Evolutionary conservation across 2,329 filamentous ascomycete species (phyloP).

Genomic region (Xylaria arbuscula): DNA sequence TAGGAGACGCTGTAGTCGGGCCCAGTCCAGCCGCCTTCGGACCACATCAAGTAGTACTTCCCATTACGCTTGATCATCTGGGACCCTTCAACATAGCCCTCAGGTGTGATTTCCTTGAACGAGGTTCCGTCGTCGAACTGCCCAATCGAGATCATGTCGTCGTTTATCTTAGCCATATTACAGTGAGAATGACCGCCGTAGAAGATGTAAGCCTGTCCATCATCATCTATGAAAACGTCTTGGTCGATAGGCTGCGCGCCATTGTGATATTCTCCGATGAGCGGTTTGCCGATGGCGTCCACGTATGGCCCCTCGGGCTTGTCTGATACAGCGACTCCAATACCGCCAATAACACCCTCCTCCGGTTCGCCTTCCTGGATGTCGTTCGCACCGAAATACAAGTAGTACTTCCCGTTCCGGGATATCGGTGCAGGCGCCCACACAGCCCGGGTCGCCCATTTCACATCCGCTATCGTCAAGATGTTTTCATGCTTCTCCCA

Average conservation of each 20-base stretch:
- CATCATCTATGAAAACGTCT: constrained; percentile 57
- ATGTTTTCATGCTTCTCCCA: constrained; percentile 61
- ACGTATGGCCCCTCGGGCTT: constrained; percentile 55
- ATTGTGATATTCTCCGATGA: constrained; percentile 57
- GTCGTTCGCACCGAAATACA: constrained; percentile 64
- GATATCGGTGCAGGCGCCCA: constrained; percentile 61
- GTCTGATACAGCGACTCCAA: constrained; percentile 55
- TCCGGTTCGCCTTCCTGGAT: constrained; percentile 51
- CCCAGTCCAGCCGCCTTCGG: constrained; percentile 59
- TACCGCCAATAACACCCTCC: constrained; percentile 52
- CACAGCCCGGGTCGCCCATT: constrained; percentile 59
- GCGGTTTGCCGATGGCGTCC: constrained; percentile 55
- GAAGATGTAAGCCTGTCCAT: constrained; percentile 56
- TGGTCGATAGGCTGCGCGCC: constrained; percentile 62
- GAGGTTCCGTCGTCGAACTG: constrained; percentile 54
- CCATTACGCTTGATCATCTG: constrained; percentile 58
- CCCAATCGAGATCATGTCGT: constrained; percentile 58
- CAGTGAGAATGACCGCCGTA: constrained; percentile 58
- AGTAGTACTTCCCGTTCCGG: constrained; percentile 59
- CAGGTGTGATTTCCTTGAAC: constrained; percentile 59
- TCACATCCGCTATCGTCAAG: constrained; percentile 53
- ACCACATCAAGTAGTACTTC: constrained; percentile 59
- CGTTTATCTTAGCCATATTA: constrained; percentile 56
- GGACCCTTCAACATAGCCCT: constrained; percentile 57
- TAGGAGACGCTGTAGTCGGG: constrained; percentile 59